Evolutionary conservation across 2,329 filamentous ascomycete species (phyloP), one percentile per base, ranked within the genome.

Genomic region (Dactylellina sp.): DNA sequence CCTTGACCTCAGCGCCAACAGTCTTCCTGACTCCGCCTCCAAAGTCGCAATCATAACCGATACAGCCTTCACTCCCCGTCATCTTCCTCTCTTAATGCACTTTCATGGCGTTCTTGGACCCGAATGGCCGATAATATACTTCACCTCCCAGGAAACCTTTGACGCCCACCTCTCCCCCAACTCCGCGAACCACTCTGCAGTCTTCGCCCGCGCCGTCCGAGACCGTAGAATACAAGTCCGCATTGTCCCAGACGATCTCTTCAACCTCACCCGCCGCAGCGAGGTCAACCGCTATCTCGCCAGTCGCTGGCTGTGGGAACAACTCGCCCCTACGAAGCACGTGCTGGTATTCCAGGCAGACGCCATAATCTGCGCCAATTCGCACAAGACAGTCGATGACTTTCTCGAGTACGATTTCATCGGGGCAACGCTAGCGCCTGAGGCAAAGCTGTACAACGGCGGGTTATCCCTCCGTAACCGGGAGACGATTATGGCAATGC

Each of bases 111-210:
- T 82, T 9, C 81, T 84, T 2, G 83, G 83, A 0, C 82, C 83
- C 7, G 75, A 76, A 7, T 84, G 83, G 83, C 82, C 82, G 2
- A 80, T 84, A 40, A 78, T 84, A 20, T 80, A 84, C 44, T 83
- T 82, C 75, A 84, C 83, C 0, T 79, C 80, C 1, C 75, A 79
- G n/a, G 77, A 78, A 60, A 79, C 72, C 6, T 78, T 77, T 60
- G 39, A 76, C 1, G 28, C 44, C 35, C 37, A 64, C 50, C 24
- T 55, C 20, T 53, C 76, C 18, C 76, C 76, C 2, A 42, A 57
- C 12, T 81, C 81, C 4, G 81, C 81, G 2, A 79, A 81, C 0
- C 75, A 82, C 9, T 60, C 52, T 25, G 61, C 42, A 0, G 25
- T 72, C 39, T 80, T 83, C 60, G 77, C 78, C 9, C 82, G 81